Evolutionary conservation across 805 yeast species (phyloP).

Genomic region (Torulaspora microellipsoides): DNA sequence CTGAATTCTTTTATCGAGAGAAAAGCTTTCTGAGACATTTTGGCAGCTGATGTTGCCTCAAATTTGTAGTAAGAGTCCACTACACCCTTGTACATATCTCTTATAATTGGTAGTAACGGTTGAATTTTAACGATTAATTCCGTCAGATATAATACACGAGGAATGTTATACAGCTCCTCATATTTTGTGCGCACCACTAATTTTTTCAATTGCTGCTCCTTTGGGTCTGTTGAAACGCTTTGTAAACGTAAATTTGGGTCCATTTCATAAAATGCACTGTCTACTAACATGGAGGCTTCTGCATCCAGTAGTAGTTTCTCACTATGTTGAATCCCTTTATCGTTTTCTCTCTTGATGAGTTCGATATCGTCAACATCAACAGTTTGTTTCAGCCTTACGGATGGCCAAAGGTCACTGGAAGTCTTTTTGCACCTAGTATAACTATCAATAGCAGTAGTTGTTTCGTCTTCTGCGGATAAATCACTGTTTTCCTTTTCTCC

Average conservation of each 20-base stretch:
- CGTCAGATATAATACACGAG: constrained; percentile 27
- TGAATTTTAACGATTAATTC: constrained; percentile 30
- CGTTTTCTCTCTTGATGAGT: neutral
- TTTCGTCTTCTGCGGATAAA: constrained; percentile 1
- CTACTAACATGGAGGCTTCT: constrained; percentile 1
- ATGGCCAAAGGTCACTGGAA: neutral
- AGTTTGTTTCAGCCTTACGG: constrained; percentile 4
- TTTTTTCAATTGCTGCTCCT: constrained; percentile 1
- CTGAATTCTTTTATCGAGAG: constrained; percentile 47
- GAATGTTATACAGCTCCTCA: constrained; percentile 19
- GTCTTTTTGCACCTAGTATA: neutral
- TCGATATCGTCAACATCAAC: constrained; percentile 4
- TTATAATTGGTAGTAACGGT: constrained; percentile 35
- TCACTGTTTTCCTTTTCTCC: no score
- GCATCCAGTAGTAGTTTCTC: constrained; percentile 3
- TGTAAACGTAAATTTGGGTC: neutral
- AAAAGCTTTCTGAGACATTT: constrained; percentile 39
- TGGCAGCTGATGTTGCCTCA: constrained; percentile 42
- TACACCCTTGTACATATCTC: constrained; percentile 42
- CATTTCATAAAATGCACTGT: neutral
- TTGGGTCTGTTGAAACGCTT: neutral
- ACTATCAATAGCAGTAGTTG: constrained; percentile 1
- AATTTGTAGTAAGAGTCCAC: constrained; percentile 46
- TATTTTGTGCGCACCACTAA: constrained; percentile 14
- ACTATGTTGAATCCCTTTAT: neutral